Evolutionary conservation across 1,284 basidiomycete species (phyloP).

Genomic region (Paramarasmius palmivorus): DNA sequence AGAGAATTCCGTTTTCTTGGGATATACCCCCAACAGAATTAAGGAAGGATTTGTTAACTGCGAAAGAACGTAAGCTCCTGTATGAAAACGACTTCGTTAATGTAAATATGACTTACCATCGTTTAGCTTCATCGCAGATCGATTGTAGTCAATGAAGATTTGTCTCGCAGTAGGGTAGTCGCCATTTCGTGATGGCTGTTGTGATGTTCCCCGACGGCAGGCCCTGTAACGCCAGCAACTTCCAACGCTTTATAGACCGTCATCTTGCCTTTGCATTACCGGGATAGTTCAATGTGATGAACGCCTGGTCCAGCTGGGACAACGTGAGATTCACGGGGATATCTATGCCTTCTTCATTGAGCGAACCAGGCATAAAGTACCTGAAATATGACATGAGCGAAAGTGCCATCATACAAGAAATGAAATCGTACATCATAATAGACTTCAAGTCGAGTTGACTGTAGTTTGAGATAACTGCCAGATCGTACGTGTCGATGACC

Average conservation of each 20-base stretch:
- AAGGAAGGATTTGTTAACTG: too few species aligned
- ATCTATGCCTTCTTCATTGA: constrained; percentile 4
- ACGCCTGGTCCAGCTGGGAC: constrained; percentile 5
- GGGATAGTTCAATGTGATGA: constrained; percentile 7
- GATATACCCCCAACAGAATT: too few species aligned
- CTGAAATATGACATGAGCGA: constrained; percentile 5
- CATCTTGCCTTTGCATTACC: background rate
- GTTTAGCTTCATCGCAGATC: background rate
- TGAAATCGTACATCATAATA: constrained; percentile 2
- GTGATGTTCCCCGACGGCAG: background rate
- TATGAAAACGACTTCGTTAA: too few species aligned
- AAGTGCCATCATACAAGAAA: background rate
- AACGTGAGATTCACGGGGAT: constrained; percentile 7
- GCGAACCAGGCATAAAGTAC: background rate
- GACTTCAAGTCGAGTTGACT: constrained; percentile 19
- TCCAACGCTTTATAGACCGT: background rate
- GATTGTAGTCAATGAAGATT: background rate
- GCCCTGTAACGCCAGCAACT: background rate
- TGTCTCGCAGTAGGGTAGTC: background rate
- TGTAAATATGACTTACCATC: background rate
- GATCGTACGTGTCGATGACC: constrained; percentile 22
- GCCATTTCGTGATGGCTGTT: background rate
- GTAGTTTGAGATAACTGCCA: constrained; percentile 21
- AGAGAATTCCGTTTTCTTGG: too few species aligned
- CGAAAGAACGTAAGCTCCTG: too few species aligned